Evolutionary conservation across 2,329 filamentous ascomycete species (phyloP).

Genomic region (Colletotrichum spinosum): DNA sequence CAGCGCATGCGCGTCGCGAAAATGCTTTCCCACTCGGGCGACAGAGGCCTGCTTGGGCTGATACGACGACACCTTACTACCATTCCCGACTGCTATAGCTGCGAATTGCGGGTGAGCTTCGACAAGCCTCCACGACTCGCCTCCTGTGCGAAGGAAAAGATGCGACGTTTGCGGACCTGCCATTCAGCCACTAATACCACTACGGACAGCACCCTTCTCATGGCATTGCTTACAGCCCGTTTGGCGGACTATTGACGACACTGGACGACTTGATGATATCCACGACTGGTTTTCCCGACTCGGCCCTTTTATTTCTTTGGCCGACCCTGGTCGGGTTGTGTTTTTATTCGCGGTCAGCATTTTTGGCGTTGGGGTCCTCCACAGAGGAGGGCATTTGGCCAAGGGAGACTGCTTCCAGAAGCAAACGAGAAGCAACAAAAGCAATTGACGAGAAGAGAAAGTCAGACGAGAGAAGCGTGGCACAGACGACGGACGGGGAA

Average conservation of each 20-base stretch:
- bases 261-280: slow-evolving; percentile 38
- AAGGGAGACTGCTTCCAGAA: slow-evolving; percentile 21
- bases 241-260: slow-evolving; percentile 33
- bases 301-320: slow-evolving; percentile 30
- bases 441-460: slow-evolving; percentile 14
- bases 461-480: slow-evolving; percentile 18
- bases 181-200: slow-evolving; percentile 22
- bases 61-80: slow-evolving; percentile 17
- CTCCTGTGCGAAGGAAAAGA: neutral
- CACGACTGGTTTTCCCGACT: slow-evolving; percentile 34
- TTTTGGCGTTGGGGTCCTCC: slow-evolving; percentile 37
- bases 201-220: slow-evolving; percentile 16
- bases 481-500: slow-evolving; percentile 30
- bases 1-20: slow-evolving; percentile 16
- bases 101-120: neutral
- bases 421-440: slow-evolving; percentile 32
- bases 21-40: slow-evolving; percentile 7
- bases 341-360: slow-evolving; percentile 32
- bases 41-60: slow-evolving; percentile 16
- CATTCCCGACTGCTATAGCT: slow-evolving; percentile 18
- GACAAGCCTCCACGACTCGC: neutral
- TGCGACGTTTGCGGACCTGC: slow-evolving; percentile 16
- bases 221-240: slow-evolving; percentile 29
- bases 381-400: slow-evolving; percentile 24
- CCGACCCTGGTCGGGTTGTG: slow-evolving; percentile 22